Conservation (phyloP, 176 grass and related monocot species). For the Cenchrus purpureus region DNA sequence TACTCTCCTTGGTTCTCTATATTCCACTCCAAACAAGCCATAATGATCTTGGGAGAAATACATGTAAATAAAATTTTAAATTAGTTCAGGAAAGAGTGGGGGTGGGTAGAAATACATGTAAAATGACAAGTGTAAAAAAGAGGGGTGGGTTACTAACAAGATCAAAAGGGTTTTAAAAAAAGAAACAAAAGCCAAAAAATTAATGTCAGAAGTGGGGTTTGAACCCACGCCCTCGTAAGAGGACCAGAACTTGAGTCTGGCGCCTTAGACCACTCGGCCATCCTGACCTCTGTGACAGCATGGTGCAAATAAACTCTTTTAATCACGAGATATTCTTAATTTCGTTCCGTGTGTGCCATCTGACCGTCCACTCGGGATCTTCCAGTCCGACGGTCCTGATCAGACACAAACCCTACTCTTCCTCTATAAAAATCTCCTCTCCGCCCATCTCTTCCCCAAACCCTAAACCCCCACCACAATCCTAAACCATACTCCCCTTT, state of each 20-base stretch:
- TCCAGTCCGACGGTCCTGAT: not conserved
- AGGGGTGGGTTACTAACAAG: too few species aligned
- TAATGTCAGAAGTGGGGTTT: conserved; percentile 87
- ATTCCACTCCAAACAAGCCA: too few species aligned
- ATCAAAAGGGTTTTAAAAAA: not conserved
- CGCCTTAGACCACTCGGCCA: conserved; percentile 99
- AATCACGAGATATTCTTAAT: too few species aligned
- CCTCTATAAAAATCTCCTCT: conserved; percentile 33
- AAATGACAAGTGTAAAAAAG: too few species aligned
- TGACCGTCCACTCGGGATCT: conserved; percentile 16
- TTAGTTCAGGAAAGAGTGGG: too few species aligned
- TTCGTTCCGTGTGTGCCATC: not conserved
- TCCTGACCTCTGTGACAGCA: conserved; percentile 56
- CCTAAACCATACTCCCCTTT: conserved; percentile 42
- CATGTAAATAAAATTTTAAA: too few species aligned
- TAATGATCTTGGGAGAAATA: too few species aligned
- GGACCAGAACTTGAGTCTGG: conserved; percentile 99
- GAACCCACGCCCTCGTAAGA: conserved; percentile 90
- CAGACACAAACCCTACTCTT: conserved; percentile 12
- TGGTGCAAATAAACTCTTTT: too few species aligned
- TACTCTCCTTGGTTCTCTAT: too few species aligned
- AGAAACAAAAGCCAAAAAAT: not conserved
- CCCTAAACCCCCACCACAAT: conserved; percentile 42
- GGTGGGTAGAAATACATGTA: too few species aligned
- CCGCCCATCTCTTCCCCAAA: not conserved